Evolutionary conservation across 1,284 basidiomycete species (phyloP), one percentile per base, ranked within the genome.

Genomic region (Apiotrichum porosum): DNA sequence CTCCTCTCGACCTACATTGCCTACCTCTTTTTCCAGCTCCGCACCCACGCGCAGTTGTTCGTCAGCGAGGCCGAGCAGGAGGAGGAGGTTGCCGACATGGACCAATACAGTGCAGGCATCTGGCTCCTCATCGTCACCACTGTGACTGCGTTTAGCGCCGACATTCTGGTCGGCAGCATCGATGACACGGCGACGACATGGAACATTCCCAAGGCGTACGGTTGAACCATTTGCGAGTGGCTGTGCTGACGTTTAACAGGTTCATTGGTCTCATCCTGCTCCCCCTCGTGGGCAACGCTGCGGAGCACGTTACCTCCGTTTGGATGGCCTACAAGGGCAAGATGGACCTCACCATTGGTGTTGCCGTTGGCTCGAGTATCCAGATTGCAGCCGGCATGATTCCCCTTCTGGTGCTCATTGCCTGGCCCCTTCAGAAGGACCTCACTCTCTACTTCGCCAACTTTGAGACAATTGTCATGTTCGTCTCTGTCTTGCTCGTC

Each of bases 301-400:
- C 87, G 15, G 88, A 78, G 60, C 77, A 78, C 56, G 76, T 77
- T 45, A 91, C 88, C 0, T 83, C 85, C 8, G 81, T 93, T 4
- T 90, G 86, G 84, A 93, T 93, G 89, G 88, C 89, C 0, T 78
- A 85, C 78, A 90, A 89, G 72, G 78, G 70, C 37, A 66, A 66
- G 51, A 61, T 61, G 60, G 86, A 89, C 65, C 75, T 90, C 28
- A 85, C 87, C 0, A 88, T 95, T 54, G 84, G 84, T 3, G 88
- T 97, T 52, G 88, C 87, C 48, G 85, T 97, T 45, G 92, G 92
- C 13, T 87, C 84, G 54, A 88, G 85, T 6, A 94, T 97, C 55
- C 89, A 92, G 85, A 91, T 93, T 60, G 85, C 89, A 0, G 79
- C 86, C 2, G 88, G 92, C 56, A 88, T 92, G 47, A 80, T 93